Percentiles rank a stretch among this genome's conserved stretches.
These are phyloP conservation scores for Triangularia verruculosa DNA, from an alignment of 2,329 filamentous ascomycete genomes.

Conservation along the genomic window DNA sequence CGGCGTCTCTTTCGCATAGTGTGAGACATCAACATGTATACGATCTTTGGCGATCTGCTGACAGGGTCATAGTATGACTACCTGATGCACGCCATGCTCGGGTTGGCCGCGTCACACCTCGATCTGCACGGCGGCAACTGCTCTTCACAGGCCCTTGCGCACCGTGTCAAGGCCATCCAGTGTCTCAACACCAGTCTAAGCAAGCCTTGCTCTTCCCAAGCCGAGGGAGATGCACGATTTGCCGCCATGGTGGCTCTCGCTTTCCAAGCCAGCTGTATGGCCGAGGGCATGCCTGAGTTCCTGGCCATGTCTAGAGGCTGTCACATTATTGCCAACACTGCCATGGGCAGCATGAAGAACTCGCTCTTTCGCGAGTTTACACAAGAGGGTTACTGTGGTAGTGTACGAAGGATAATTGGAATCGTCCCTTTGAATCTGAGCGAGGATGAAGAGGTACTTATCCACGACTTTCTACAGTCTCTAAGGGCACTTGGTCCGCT, in stretches of 20 bases:
- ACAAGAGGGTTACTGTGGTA: constrained; percentile 29
- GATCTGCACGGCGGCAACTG: constrained; percentile 27
- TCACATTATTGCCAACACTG: constrained; percentile 21
- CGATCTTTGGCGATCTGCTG: background rate
- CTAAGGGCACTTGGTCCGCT: constrained; percentile 31
- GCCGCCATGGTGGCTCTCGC: constrained; percentile 37
- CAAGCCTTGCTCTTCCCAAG: constrained; percentile 26
- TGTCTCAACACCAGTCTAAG: constrained; percentile 35
- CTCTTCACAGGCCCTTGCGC: constrained; percentile 34
- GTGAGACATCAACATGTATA: constrained; percentile 25
- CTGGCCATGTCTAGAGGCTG: constrained; percentile 40
- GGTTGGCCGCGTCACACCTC: constrained; percentile 40
- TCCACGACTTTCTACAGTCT: constrained; percentile 32
- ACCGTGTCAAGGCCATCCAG: constrained; percentile 39
- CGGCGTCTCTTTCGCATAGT: constrained; percentile 38
- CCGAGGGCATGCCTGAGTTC: constrained; percentile 40
- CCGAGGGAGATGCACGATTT: constrained; percentile 38
- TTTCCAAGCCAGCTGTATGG: constrained; percentile 40
- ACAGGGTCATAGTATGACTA: constrained; percentile 36
- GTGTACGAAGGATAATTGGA: constrained; percentile 27
- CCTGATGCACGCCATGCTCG: constrained; percentile 42
- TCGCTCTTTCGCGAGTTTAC: constrained; percentile 26
- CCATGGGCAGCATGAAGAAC: constrained; percentile 15
- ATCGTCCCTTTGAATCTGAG: constrained; percentile 8
- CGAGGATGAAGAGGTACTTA: constrained; percentile 26